Evolutionary conservation across 371 early-diverging fungal species (phyloP).

Genomic region (Rhizopus microsporus): DNA sequence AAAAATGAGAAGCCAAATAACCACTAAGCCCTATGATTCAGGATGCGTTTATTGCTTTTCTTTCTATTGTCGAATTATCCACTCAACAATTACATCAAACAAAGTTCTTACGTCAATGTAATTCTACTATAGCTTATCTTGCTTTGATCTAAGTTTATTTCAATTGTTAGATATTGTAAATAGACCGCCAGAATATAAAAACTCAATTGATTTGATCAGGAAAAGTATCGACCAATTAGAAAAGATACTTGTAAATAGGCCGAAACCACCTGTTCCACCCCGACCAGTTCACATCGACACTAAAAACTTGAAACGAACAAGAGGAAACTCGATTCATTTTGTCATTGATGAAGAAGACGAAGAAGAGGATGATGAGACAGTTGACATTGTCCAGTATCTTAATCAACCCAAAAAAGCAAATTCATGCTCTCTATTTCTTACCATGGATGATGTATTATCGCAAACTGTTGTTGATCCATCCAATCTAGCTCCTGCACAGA

Average conservation of each 20-base stretch:
- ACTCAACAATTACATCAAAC: constrained; percentile 39
- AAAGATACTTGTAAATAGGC: constrained; percentile 31
- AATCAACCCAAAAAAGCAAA: not conserved
- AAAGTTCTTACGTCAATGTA: constrained; percentile 51
- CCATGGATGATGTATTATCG: constrained; percentile 16
- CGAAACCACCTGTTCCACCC: constrained; percentile 35
- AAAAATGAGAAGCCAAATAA: not conserved
- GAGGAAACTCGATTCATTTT: constrained; percentile 50
- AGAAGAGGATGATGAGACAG: constrained; percentile 43
- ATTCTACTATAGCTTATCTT: constrained; percentile 4
- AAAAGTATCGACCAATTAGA: constrained; percentile 40
- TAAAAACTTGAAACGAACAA: constrained; percentile 17
- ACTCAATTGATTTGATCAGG: constrained; percentile 31
- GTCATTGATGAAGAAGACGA: constrained; percentile 49
- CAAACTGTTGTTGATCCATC: constrained; percentile 30
- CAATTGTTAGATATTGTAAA: constrained; percentile 33
- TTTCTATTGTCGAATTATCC: constrained; percentile 37
- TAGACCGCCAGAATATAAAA: constrained; percentile 32
- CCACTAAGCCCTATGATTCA: constrained; percentile 8
- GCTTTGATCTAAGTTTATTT: not conserved
- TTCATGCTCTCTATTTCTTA: not conserved
- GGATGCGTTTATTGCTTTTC: constrained; percentile 47
- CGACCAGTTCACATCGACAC: constrained; percentile 23
- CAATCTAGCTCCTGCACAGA: constrained; percentile 34
- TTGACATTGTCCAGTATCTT: constrained; percentile 29